Evolutionary conservation across 2,329 filamentous ascomycete species (phyloP).

Genomic region (Sordariomycetes sp.): DNA sequence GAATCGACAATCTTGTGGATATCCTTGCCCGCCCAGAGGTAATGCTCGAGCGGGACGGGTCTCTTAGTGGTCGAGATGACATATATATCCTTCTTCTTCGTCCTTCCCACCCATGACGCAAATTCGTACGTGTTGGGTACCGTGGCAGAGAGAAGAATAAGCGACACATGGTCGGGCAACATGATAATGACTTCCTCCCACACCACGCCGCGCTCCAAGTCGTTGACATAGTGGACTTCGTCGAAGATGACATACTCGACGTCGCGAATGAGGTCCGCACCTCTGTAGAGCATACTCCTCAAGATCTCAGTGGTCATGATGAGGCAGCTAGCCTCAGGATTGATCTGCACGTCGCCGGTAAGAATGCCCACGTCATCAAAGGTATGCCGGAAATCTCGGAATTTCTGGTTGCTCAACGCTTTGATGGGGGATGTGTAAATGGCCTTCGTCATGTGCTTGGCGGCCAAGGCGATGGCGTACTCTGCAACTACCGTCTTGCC

Average conservation of each 20-base stretch:
- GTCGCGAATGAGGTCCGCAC: conserved; percentile 88
- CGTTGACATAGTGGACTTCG: conserved; percentile 97
- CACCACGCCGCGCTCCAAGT: conserved; percentile 87
- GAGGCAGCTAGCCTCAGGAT: conserved; percentile 90
- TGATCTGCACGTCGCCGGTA: conserved; percentile 95
- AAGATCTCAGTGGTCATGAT: conserved; percentile 99
- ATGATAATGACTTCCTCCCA: conserved; percentile 99
- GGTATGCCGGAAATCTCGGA: conserved; percentile 77
- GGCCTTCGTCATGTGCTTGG: conserved; percentile 99
- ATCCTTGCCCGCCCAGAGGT: conserved; percentile 84
- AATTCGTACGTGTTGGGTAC: conserved; percentile 98
- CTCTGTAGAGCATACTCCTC: conserved; percentile 93
- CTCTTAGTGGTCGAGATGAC: conserved; percentile 96
- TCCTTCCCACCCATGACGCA: conserved; percentile 93
- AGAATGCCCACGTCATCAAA: conserved; percentile 96
- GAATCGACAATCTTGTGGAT: conserved; percentile 92
- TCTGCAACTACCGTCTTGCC: conserved; percentile 98
- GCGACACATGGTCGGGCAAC: conserved; percentile 90
- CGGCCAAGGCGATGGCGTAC: conserved; percentile 89
- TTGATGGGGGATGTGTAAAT: conserved; percentile 99
- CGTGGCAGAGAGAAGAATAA: conserved; percentile 89
- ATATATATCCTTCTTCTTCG: conserved; percentile 98
- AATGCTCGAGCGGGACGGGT: conserved; percentile 90
- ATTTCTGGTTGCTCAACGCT: conserved; percentile 96
- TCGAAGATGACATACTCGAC: conserved; percentile 99